Evolutionary conservation across 1,284 basidiomycete genomes (phyloP), one percentile per base, ranked within the genome.

Genomic region (Ganoderma lucidum): DNA sequence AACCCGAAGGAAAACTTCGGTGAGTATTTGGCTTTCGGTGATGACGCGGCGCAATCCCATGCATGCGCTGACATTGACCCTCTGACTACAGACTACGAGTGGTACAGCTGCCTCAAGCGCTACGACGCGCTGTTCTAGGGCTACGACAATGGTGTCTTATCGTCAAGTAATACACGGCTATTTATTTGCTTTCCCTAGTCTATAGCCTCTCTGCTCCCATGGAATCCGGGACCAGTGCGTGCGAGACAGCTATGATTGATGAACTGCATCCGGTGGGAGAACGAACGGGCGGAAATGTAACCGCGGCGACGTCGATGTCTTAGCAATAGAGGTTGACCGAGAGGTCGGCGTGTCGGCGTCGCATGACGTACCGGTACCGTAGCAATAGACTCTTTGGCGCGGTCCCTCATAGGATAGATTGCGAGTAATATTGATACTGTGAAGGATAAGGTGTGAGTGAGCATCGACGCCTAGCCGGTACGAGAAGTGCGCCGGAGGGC

Each of bases 351-450:
- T 41, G 45, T 35, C 53, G 32, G 59, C 63, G 51, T 42, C 55
- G 51, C 39, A 55, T 66, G 23, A 41, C 62, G 39, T 65, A 51
- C 28, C 37, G 44, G 44, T 65, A 58, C 28, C 37, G 44, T 63
- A 51, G n/a, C 28, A 48, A 39, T 41, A 23, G 39, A 37, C 30
- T 10, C 30, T 35, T 35, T 45, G 37, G 42, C 35, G 23, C 28
- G 61, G 28, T 60, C 63, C 19, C 69, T 82, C 75, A 93, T 73
- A 94, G 81, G 72, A 94, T 93, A 64, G 93, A 93, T 80, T 95
- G 93, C 48, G 92, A 93, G 78, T 94, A 94, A 76, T 95, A 95
- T 85, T 95, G 94, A 81, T 87, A 91, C 88, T 90, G 74, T 61
- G 59, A 28, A 59, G 9, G 9, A 35, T 4, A 19, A 64, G 28